Evolutionary conservation across 805 yeast species (phyloP).

Genomic region (Saccharomycopsis selenospora): DNA sequence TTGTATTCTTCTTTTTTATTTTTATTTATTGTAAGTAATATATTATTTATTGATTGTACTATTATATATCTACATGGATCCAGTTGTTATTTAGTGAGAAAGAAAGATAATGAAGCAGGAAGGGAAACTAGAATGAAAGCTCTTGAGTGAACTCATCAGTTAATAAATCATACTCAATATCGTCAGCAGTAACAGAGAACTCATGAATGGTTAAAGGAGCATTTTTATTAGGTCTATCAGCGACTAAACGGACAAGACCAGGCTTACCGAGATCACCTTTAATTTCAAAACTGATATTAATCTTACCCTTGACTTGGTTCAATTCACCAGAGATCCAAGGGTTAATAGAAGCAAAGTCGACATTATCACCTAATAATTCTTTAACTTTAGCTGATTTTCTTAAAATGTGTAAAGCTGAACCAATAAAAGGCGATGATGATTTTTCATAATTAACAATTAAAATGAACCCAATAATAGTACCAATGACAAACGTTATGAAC

Average conservation of each 20-base stretch:
- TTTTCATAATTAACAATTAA: slow-evolving; percentile 90
- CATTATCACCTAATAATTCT: slow-evolving; percentile 62
- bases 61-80: too few relatives aligned
- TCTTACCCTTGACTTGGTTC: slow-evolving; percentile 74
- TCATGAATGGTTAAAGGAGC: slow-evolving; percentile 52
- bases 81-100: too few relatives aligned
- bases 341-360: slow-evolving; percentile 57
- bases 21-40: too few relatives aligned
- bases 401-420: slow-evolving; percentile 77
- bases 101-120: too few relatives aligned
- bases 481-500: slow-evolving; percentile 46
- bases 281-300: slow-evolving; percentile 65
- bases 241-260: slow-evolving; percentile 54
- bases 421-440: slow-evolving; percentile 79
- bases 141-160: slow-evolving; percentile 33
- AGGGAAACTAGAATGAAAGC: not conserved
- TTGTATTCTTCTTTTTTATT: too few relatives aligned
- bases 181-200: slow-evolving; percentile 54
- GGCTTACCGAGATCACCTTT: slow-evolving; percentile 54
- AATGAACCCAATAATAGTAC: slow-evolving; percentile 48
- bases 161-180: slow-evolving; percentile 40
- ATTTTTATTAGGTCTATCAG: slow-evolving; percentile 55
- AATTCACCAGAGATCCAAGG: slow-evolving; percentile 90
- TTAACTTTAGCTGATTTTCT: slow-evolving; percentile 66
- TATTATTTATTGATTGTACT: too few relatives aligned